phyloP scores from a whole-genome alignment of 1,139 yeast genomes.

The Kodamaea fungicola region DNA sequence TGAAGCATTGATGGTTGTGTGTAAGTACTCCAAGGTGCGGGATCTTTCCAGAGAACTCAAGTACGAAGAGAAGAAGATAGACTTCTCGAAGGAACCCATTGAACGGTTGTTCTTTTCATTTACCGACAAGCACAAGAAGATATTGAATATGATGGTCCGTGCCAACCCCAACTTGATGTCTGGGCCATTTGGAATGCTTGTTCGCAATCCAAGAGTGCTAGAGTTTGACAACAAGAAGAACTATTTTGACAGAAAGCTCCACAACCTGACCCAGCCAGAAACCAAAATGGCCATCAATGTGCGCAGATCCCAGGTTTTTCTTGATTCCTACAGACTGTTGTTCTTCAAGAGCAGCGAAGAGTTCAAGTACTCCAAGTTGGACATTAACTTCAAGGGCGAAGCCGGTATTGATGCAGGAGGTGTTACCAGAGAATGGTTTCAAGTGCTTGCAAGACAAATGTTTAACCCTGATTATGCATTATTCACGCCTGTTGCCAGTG shows the following conservation, averaged over 20 bases:
- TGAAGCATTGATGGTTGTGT: constrained; percentile 92
- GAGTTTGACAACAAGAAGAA: constrained; percentile 94
- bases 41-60: constrained; percentile 56
- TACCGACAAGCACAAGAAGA: constrained; percentile 86
- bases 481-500: constrained; percentile 89
- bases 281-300: constrained; percentile 61
- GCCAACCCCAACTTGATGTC: constrained; percentile 91
- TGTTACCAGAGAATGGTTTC: constrained; percentile 96
- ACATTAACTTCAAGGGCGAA: constrained; percentile 84
- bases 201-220: constrained; percentile 81
- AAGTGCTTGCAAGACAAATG: constrained; percentile 90
- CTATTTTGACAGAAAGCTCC: constrained; percentile 75
- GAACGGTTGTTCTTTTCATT: constrained; percentile 81
- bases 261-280: constrained; percentile 41
- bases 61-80: constrained; percentile 57
- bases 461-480: constrained; percentile 95
- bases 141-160: constrained; percentile 88
- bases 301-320: constrained; percentile 85
- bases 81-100: constrained; percentile 71
- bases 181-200: constrained; percentile 91
- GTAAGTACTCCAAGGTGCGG: constrained; percentile 78
- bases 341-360: constrained; percentile 80
- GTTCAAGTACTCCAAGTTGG: constrained; percentile 69
- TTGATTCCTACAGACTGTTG: constrained; percentile 83
- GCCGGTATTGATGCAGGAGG: constrained; percentile 99